Percentiles rank a stretch among this genome's conserved stretches.
Evolutionary conservation across 495 filamentous ascomycete species (phyloP).

Genomic region (Lineolata rhizophorae): DNA sequence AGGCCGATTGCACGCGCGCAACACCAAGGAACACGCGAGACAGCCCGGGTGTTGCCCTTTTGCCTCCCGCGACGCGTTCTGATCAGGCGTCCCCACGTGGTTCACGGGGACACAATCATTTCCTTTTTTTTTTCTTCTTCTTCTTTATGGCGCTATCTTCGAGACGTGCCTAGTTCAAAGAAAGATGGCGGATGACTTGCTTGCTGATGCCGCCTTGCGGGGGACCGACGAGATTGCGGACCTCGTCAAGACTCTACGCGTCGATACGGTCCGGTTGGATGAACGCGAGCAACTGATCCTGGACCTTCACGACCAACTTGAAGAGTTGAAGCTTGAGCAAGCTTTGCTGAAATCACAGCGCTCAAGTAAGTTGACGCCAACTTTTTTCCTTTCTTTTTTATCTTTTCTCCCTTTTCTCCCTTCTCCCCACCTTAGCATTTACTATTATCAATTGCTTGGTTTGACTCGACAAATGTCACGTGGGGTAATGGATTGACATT

Average conservation of each 20-base stretch:
- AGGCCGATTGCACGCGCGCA: too few relatives aligned
- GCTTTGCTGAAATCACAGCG: constrained; percentile 37
- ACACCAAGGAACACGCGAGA: too few relatives aligned
- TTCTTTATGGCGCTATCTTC: neutral
- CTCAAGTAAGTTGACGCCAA: constrained; percentile 1
- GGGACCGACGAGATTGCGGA: neutral
- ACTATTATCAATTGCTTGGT: too few relatives aligned
- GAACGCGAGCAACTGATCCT: constrained; percentile 38
- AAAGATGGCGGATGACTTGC: neutral
- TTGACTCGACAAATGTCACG: too few relatives aligned
- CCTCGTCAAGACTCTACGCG: neutral
- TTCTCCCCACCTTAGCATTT: neutral
- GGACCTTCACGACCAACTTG: constrained; percentile 43
- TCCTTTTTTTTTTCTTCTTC: too few relatives aligned
- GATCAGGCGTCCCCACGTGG: too few relatives aligned
- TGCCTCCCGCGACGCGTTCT: too few relatives aligned
- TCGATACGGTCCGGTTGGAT: constrained; percentile 31
- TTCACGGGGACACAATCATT: too few relatives aligned
- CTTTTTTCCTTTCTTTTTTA: neutral
- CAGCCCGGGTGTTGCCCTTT: too few relatives aligned
- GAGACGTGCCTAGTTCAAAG: neutral
- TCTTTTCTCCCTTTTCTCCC: neutral
- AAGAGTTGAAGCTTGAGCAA: constrained; percentile 47
- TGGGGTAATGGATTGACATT: too few relatives aligned
- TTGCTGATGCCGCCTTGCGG: neutral